These are phyloP conservation scores for Talaromyces sp. DNA, from an alignment of 2,329 filamentous ascomycete genomes.

Conservation along the genomic window DNA sequence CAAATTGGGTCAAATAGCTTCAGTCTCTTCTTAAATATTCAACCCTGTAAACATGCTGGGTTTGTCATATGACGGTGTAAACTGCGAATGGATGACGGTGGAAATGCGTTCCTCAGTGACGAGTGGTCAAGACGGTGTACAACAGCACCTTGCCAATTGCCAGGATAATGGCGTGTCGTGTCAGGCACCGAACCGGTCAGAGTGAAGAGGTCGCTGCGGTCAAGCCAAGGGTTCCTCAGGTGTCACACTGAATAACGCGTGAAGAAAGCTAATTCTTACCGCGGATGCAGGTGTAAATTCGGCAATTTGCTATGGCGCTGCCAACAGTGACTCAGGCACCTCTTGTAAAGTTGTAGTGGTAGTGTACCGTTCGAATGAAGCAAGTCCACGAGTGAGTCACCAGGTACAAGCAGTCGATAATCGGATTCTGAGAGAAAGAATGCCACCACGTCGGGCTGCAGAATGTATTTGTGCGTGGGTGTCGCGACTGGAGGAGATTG, in stretches of 20 bases:
- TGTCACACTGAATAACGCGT: conserved; percentile 1
- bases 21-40: conserved; percentile 6
- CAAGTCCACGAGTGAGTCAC: conserved; percentile 14
- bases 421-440: not conserved
- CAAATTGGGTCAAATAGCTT: conserved; percentile 10
- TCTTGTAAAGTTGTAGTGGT: not conserved
- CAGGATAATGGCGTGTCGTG: conserved; percentile 7
- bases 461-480: conserved; percentile 10
- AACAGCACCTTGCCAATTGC: conserved; percentile 6
- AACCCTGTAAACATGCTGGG: not conserved
- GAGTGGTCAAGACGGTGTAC: conserved; percentile 5
- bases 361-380: conserved; percentile 7
- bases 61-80: conserved; percentile 12
- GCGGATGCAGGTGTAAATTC: conserved; percentile 42
- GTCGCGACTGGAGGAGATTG: not conserved
- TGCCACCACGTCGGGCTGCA: conserved; percentile 16
- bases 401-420: conserved; percentile 2
- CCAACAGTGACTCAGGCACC: conserved; percentile 29
- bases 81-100: conserved; percentile 13
- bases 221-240: conserved; percentile 16
- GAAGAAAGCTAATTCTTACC: conserved; percentile 1
- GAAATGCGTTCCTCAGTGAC: not conserved
- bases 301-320: conserved; percentile 29
- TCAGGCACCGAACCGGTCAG: conserved; percentile 14
- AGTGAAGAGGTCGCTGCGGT: not conserved